Percentiles rank a stretch among this genome's conserved stretches.
phyloP scores from a whole-genome alignment of 2,329 filamentous ascomycete species.

The Phymatotrichopsis omnivora region DNA sequence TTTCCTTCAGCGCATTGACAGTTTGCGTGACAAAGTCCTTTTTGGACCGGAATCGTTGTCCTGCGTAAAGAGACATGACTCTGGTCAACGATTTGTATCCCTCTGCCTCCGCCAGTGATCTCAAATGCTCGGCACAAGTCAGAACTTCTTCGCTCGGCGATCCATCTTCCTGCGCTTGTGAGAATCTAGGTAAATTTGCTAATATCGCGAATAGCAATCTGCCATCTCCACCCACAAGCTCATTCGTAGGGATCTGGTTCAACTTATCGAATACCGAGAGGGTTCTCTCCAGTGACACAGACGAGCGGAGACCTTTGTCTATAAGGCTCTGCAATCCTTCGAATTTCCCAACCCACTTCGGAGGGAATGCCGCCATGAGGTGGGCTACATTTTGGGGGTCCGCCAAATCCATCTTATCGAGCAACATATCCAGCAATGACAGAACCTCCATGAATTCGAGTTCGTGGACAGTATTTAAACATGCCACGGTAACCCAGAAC shows the following conservation, averaged over 20 bases:
- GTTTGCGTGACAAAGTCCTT: constrained; percentile 68
- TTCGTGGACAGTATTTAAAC: constrained; percentile 93
- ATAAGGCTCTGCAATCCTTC: constrained; percentile 76
- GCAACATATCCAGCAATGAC: constrained; percentile 77
- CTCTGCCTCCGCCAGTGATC: constrained; percentile 49
- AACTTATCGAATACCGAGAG: constrained; percentile 69
- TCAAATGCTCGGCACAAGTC: constrained; percentile 58
- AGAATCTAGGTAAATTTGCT: constrained; percentile 80
- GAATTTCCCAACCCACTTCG: constrained; percentile 80
- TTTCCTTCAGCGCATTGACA: constrained; percentile 61
- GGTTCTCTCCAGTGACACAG: constrained; percentile 66
- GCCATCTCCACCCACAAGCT: constrained; percentile 69
- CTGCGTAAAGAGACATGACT: constrained; percentile 59
- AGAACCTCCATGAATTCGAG: constrained; percentile 85
- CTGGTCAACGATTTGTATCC: constrained; percentile 56
- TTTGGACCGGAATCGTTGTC: constrained; percentile 38
- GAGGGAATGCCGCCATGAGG: constrained; percentile 67
- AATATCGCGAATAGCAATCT: constrained; percentile 77
- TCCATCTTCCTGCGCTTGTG: constrained; percentile 64
- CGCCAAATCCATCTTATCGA: constrained; percentile 73
- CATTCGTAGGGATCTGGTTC: constrained; percentile 65
- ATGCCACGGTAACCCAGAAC: constrained; percentile 97
- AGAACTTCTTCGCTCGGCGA: constrained; percentile 47
- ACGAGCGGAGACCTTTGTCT: constrained; percentile 87
- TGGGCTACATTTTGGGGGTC: constrained; percentile 55